Percentiles rank a stretch among this genome's conserved stretches.
Conservation (phyloP, 768 basidiomycete genomes). For the Hebeloma cylindrosporum region DNA sequence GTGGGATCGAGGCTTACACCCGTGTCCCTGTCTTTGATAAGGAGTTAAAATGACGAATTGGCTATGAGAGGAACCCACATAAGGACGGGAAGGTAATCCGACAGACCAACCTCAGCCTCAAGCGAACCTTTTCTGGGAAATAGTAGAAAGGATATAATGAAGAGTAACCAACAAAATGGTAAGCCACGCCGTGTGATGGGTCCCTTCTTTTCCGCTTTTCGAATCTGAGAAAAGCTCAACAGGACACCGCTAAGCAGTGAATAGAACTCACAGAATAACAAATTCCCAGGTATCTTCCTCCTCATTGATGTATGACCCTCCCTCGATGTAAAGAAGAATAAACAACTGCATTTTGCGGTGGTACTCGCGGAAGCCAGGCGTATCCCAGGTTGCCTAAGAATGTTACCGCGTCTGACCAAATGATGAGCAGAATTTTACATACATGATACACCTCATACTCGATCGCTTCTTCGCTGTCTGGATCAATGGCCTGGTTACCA, state of each 20-base stretch:
- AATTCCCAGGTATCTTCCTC: constrained; percentile 96
- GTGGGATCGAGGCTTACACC: constrained; percentile 54
- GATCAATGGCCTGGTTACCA: constrained; percentile 38
- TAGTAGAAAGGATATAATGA: constrained; percentile 95
- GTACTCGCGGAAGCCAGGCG: constrained; percentile 87
- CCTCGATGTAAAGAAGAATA: constrained; percentile 93
- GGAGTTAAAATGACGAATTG: constrained; percentile 94
- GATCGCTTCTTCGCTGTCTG: constrained; percentile 59
- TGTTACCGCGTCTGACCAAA: not conserved
- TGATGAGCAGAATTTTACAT: constrained; percentile 28
- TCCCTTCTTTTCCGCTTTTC: constrained; percentile 74
- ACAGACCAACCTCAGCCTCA: constrained; percentile 74
- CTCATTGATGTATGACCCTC: constrained; percentile 91
- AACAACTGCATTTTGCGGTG: constrained; percentile 94
- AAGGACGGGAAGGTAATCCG: constrained; percentile 4
- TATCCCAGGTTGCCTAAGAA: constrained; percentile 74
- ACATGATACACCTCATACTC: constrained; percentile 92
- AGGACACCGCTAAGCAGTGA: not conserved
- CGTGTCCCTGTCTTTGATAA: constrained; percentile 87
- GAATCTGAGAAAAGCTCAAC: constrained; percentile 56
- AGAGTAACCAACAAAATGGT: constrained; percentile 94
- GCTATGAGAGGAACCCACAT: constrained; percentile 47
- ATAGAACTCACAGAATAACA: constrained; percentile 65
- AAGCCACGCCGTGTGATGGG: constrained; percentile 52
- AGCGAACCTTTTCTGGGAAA: constrained; percentile 86